A percentile compares a stretch with the other conserved stretches of the same genome.
These are phyloP conservation scores for Colletotrichum tamarilloi DNA, from an alignment of 2,329 filamentous ascomycete genomes.

Conservation along the genomic window DNA sequence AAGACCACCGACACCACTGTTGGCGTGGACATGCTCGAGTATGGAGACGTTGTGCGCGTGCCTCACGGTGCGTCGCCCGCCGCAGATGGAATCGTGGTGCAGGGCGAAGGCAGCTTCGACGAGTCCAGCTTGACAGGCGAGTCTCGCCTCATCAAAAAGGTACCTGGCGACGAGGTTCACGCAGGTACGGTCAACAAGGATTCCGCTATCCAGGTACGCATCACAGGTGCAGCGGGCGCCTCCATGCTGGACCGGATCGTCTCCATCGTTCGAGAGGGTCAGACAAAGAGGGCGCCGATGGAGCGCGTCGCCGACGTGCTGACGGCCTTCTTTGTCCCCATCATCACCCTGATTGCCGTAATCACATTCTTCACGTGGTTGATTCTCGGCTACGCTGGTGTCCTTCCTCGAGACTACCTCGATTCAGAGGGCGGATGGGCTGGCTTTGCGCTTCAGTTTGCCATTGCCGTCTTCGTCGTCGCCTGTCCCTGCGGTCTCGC, in stretches of 20 bases:
- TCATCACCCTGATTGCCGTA: constrained; percentile 76
- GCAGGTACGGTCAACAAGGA: constrained; percentile 82
- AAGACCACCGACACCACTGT: constrained; percentile 54
- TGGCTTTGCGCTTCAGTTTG: constrained; percentile 82
- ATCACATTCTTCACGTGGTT: constrained; percentile 80
- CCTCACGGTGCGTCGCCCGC: constrained; percentile 85
- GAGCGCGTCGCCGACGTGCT: constrained; percentile 79
- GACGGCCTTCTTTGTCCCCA: constrained; percentile 82
- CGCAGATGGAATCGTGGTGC: constrained; percentile 78
- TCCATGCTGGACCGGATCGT: constrained; percentile 88
- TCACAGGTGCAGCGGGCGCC: constrained; percentile 73
- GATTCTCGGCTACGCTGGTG: constrained; percentile 67
- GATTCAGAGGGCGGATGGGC: constrained; percentile 72
- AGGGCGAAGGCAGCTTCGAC: constrained; percentile 78
- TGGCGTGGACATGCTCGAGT: constrained; percentile 77
- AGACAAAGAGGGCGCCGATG: constrained; percentile 79
- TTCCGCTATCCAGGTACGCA: constrained; percentile 68
- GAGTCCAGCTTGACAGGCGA: constrained; percentile 92
- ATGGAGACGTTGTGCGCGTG: constrained; percentile 79
- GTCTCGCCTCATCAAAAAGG: constrained; percentile 74
- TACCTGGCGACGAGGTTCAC: constrained; percentile 71
- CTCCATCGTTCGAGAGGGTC: constrained; percentile 79
- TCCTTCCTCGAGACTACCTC: constrained; percentile 67
- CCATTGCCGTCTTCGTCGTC: constrained; percentile 88
- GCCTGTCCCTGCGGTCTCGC: constrained; percentile 88